Conservation (phyloP, 2,329 filamentous ascomycete genomes). For the Colletotrichum costaricense region DNA sequence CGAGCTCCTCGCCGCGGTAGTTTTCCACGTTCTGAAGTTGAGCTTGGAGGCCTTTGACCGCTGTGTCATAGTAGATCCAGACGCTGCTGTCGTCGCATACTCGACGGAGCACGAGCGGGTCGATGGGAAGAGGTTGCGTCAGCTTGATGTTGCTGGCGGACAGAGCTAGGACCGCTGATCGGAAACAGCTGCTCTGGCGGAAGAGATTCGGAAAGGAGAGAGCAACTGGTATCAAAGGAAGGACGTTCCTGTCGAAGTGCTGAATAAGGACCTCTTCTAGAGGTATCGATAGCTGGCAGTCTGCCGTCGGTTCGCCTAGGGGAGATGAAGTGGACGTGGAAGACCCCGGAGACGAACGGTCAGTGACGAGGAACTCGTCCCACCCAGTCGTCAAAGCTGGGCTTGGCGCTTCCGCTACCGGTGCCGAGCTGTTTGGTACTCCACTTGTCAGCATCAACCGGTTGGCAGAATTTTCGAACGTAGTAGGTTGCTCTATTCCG, state of each 20-base stretch:
- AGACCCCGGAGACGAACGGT: not conserved
- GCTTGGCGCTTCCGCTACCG: not conserved
- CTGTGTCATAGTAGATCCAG: constrained; percentile 20
- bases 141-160: constrained; percentile 22
- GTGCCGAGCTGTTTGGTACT: not conserved
- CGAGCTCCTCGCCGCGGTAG: constrained; percentile 12
- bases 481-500: not conserved
- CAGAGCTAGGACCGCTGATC: constrained; percentile 16
- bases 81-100: constrained; percentile 11
- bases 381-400: not conserved
- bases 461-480: not conserved
- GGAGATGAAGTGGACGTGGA: not conserved
- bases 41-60: constrained; percentile 12
- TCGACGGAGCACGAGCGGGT: not conserved
- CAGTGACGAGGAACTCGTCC: constrained; percentile 18
- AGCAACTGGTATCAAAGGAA: constrained; percentile 8
- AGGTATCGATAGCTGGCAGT: constrained; percentile 10
- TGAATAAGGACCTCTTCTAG: constrained; percentile 18
- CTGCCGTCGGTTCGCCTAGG: not conserved
- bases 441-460: too few relatives aligned
- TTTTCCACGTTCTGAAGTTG: not conserved
- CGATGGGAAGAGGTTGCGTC: not conserved
- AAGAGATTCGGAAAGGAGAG: constrained; percentile 20
- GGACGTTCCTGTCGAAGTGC: constrained; percentile 20
- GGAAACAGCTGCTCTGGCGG: constrained; percentile 17